Evolutionary conservation across 257 asterid species (phyloP), one percentile per base, ranked within the genome.

Genomic region (Scutellaria galericulata): DNA sequence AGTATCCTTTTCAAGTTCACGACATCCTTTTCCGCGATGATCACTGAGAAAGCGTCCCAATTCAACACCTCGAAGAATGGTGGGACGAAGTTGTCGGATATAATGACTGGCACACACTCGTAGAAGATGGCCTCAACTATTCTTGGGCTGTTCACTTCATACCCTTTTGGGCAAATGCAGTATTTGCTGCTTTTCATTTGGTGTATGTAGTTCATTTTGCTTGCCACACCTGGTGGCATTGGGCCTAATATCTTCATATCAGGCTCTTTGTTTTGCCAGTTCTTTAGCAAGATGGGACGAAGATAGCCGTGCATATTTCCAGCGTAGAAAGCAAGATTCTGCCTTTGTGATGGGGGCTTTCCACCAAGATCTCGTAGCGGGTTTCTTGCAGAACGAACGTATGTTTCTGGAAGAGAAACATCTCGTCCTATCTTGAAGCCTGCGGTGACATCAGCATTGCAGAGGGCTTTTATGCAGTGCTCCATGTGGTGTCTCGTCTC

Each of bases 111-210:
- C 3, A 93, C 93, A 41, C 98, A 93, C 72, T 90, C 98, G 18
- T 93, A 93, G 39, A 90, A 93, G 71, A 93, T 87, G 67, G 98
- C 86, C 58, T 90, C 98, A 0, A 90, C 97, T 27, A 93, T 87
- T 68, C 98, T 82, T 0, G 98, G 98, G 80, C 98, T 93, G 87
- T 90, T 88, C 66, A 90, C 98, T 74, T 89, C 98, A 7, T 90
- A 86, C 2, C 98, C 98, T 82, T 86, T 93, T 41, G 98, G 95
- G 67, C 98, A 90, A 24, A 93, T 81, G 79, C 98, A 93, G 78
- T 82, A 93, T 63, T 85, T 90, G 85, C 96, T 90, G 86, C 86
- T 90, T 71, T 90, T 90, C 97, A 93, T 93, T 59, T 85, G 92
- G 10, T 83, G 77, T 52, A 90, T 93, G 87, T 93, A 93, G 18